phyloP scores from a whole-genome alignment of 164 flowering plant species.

The Dillenia suffruticosa region DNA sequence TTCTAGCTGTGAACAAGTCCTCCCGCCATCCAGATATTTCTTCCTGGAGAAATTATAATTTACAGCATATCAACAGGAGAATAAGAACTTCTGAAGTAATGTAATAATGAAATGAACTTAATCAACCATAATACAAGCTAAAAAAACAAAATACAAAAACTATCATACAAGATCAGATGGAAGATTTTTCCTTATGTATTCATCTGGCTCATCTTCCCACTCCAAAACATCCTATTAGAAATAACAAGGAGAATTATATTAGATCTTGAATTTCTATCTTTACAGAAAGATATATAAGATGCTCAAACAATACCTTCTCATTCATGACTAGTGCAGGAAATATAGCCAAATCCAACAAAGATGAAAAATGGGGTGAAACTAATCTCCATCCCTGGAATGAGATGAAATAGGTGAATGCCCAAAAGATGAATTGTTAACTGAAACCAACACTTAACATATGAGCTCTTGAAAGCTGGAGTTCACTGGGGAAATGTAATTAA shows the following conservation, averaged over 20 bases:
- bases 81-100: too few relatives aligned
- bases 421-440: too few relatives aligned
- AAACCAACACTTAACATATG: background rate
- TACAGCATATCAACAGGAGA: too few relatives aligned
- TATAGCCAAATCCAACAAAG: slow-evolving; percentile 60
- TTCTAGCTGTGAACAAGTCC: slow-evolving; percentile 73
- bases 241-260: slow-evolving; percentile 1
- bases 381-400: slow-evolving; percentile 72
- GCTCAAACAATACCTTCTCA: slow-evolving; percentile 46
- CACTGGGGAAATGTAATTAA: background rate
- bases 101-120: too few relatives aligned
- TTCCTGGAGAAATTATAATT: slow-evolving; percentile 34
- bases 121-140: background rate
- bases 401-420: slow-evolving; percentile 3
- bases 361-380: slow-evolving; percentile 69
- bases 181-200: slow-evolving; percentile 75
- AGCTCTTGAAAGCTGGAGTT: background rate
- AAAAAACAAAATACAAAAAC: background rate
- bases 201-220: slow-evolving; percentile 88
- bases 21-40: slow-evolving; percentile 81
- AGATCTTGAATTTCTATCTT: background rate
- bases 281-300: background rate
- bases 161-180: slow-evolving; percentile 71
- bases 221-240: slow-evolving; percentile 57
- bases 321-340: slow-evolving; percentile 68